Percentiles rank a stretch among this genome's conserved stretches.
Evolutionary conservation across 352 stramenopile species (phyloP).

Genomic region (Phytophthora quininea): DNA sequence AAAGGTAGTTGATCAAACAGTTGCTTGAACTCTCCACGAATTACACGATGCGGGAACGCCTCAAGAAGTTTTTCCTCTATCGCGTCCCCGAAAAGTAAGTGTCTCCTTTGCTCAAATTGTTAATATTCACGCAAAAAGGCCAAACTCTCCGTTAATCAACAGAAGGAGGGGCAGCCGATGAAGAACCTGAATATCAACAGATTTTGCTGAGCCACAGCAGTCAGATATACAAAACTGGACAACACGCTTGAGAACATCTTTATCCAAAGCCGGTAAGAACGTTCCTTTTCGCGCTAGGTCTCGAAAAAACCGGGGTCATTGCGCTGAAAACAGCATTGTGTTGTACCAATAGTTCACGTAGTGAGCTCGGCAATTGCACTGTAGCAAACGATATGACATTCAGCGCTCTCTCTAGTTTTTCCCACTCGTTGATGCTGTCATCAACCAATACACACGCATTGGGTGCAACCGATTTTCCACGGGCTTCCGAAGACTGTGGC

Average conservation of each 20-base stretch:
- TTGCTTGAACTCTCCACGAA: slow-evolving; percentile 45
- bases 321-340: slow-evolving; percentile 52
- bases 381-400: slow-evolving; percentile 33
- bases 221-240: slow-evolving; percentile 61
- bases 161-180: slow-evolving; percentile 52
- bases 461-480: slow-evolving; percentile 33
- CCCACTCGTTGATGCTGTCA: slow-evolving; percentile 46
- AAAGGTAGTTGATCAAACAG: slow-evolving; percentile 51
- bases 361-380: slow-evolving; percentile 36
- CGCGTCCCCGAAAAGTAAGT: slow-evolving; percentile 49
- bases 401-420: slow-evolving; percentile 49
- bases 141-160: slow-evolving; percentile 52
- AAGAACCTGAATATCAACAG: slow-evolving; percentile 24
- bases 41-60: slow-evolving; percentile 44
- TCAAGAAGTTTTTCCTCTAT: slow-evolving; percentile 60
- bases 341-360: slow-evolving; percentile 56
- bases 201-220: slow-evolving; percentile 15
- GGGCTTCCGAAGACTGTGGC: background rate
- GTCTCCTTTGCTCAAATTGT: slow-evolving; percentile 7
- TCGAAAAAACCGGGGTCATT: slow-evolving; percentile 70
- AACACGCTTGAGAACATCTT: slow-evolving; percentile 34
- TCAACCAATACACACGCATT: slow-evolving; percentile 52
- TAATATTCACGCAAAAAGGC: slow-evolving; percentile 32
- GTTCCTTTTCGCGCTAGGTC: slow-evolving; percentile 36
- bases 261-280: slow-evolving; percentile 43